These are phyloP conservation scores for Pseudogymnoascus sp. DNA, from an alignment of 2,329 filamentous ascomycete genomes.

Conservation along the genomic window DNA sequence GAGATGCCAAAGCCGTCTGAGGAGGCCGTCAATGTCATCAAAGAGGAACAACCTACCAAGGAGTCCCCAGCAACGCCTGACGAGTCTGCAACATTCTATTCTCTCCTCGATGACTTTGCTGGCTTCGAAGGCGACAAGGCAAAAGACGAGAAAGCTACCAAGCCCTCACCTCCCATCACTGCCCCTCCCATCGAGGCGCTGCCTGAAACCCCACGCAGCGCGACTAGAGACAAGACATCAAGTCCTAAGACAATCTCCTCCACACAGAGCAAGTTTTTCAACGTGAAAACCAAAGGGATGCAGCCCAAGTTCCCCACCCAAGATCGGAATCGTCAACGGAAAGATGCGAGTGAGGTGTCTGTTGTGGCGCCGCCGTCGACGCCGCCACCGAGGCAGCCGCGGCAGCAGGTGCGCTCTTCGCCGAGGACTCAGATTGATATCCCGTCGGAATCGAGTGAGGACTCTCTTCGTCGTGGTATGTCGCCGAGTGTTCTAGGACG, in stretches of 20 bases:
- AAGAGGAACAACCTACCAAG: not conserved
- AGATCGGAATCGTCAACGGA: not conserved
- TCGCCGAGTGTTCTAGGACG: not conserved
- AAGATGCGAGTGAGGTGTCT: not conserved
- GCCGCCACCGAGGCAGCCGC: not conserved
- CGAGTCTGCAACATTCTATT: not conserved
- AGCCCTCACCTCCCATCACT: not conserved
- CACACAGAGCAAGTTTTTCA: not conserved
- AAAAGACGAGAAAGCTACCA: not conserved
- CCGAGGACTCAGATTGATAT: not conserved
- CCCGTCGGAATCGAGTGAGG: not conserved
- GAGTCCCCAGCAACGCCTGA: not conserved
- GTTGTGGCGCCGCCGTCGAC: not conserved
- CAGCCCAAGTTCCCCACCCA: not conserved
- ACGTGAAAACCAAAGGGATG: not conserved
- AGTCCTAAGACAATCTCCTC: not conserved
- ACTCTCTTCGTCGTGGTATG: not conserved
- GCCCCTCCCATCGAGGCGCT: not conserved
- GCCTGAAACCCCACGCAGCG: not conserved
- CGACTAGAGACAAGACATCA: not conserved
- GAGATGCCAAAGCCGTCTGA: not conserved
- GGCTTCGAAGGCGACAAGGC: not conserved
- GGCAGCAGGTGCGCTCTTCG: not conserved
- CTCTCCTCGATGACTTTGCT: not conserved
- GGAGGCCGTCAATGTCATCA: not conserved